Evolutionary conservation across 495 filamentous ascomycete species (phyloP).

Genomic region (Thozetella sp.): DNA sequence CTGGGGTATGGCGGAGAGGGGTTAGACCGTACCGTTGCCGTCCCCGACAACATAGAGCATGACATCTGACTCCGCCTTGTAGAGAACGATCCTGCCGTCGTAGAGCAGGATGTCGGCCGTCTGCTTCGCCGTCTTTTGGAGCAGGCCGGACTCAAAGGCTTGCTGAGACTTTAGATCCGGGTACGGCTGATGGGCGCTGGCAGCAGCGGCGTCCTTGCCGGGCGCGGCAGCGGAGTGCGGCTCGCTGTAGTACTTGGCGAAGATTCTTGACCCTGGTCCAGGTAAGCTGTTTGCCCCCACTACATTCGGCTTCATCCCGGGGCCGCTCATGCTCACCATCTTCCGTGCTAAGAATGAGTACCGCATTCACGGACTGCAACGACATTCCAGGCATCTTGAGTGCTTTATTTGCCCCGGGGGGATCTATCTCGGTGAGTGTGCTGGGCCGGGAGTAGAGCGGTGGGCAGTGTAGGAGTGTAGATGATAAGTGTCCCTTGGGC

Average conservation of each 20-base stretch:
- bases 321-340: neutral
- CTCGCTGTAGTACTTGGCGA: constrained; percentile 92
- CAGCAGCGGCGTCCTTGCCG: constrained; percentile 12
- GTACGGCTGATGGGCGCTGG: constrained; percentile 67
- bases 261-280: constrained; percentile 86
- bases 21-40: neutral
- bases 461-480: neutral
- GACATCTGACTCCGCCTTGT: constrained; percentile 96
- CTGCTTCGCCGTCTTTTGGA: constrained; percentile 96
- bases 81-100: constrained; percentile 92
- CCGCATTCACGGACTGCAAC: constrained; percentile 89
- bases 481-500: neutral
- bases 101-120: constrained; percentile 94
- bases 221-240: constrained; percentile 66
- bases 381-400: constrained; percentile 64
- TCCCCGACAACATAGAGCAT: constrained; percentile 85
- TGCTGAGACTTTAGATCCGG: constrained; percentile 90
- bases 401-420: constrained; percentile 11
- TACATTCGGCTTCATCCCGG: too few species aligned
- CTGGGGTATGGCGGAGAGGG: neutral
- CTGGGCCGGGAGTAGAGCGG: neutral
- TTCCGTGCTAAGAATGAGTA: constrained; percentile 64
- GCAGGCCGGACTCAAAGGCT: constrained; percentile 91
- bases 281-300: constrained; percentile 74
- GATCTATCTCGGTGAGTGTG: constrained; percentile 2